A percentile compares a stretch with the other conserved stretches of the same genome.
phyloP scores from a whole-genome alignment of 1,284 basidiomycete species.

The Tranzscheliella williamsii region DNA sequence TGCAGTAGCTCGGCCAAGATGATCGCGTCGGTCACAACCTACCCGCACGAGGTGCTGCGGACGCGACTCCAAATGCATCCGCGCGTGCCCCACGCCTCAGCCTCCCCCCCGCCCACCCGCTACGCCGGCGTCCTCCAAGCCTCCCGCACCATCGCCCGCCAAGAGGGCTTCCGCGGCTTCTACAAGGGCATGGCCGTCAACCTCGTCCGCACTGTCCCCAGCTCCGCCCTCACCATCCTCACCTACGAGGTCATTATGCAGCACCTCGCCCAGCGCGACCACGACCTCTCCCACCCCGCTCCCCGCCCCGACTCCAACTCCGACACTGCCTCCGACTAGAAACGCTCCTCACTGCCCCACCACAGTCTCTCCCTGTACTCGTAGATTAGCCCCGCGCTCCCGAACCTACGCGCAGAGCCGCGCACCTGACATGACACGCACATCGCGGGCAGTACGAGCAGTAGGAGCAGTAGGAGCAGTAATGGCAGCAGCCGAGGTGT shows the following conservation, averaged over 20 bases:
- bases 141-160: conserved; percentile 25
- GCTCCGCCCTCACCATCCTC: conserved; percentile 55
- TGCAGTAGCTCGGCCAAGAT: conserved; percentile 59
- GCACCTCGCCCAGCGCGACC: conserved; percentile 22
- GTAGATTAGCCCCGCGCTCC: too few relatives aligned
- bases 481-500: too few relatives aligned
- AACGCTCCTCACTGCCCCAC: too few relatives aligned
- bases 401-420: too few relatives aligned
- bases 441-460: too few relatives aligned
- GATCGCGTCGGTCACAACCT: conserved; percentile 57
- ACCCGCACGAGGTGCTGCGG: conserved; percentile 59
- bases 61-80: conserved; percentile 59
- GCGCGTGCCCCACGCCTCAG: neutral
- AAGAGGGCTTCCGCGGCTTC: conserved; percentile 55
- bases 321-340: too few relatives aligned
- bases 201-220: conserved; percentile 55
- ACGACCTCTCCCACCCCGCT: neutral
- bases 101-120: neutral
- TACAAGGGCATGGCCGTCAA: conserved; percentile 59
- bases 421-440: too few relatives aligned
- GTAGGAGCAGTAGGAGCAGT: too few relatives aligned
- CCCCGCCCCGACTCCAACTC: too few relatives aligned
- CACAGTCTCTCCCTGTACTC: too few relatives aligned
- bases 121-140: conserved; percentile 52
- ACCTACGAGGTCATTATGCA: conserved; percentile 59